Conservation (phyloP, 2,329 filamentous ascomycete genomes). For the Amphichorda felina region DNA sequence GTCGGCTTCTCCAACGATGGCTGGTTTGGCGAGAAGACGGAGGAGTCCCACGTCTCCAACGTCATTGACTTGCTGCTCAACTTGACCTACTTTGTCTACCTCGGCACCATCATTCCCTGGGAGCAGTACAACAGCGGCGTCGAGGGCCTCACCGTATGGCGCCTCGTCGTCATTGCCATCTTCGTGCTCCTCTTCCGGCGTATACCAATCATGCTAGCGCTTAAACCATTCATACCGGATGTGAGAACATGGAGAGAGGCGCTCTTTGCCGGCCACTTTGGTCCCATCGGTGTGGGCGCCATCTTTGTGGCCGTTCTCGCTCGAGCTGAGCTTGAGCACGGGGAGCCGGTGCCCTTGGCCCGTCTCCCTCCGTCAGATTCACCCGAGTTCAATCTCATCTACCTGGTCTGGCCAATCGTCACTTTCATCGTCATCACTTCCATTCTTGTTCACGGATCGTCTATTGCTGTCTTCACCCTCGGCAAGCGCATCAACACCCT, state of each 20-base stretch:
- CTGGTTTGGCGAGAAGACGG: slow-evolving; percentile 97
- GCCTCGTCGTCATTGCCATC: slow-evolving; percentile 83
- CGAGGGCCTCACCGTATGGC: slow-evolving; percentile 74
- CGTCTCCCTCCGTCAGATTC: slow-evolving; percentile 41
- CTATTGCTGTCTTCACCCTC: slow-evolving; percentile 91
- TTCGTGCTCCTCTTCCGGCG: slow-evolving; percentile 92
- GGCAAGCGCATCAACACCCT: slow-evolving; percentile 97
- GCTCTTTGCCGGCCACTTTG: slow-evolving; percentile 92
- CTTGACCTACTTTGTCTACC: slow-evolving; percentile 94
- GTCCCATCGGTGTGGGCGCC: slow-evolving; percentile 91
- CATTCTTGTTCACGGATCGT: slow-evolving; percentile 95
- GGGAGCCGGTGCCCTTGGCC: slow-evolving; percentile 61
- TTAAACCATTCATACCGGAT: slow-evolving; percentile 91
- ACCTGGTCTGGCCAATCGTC: slow-evolving; percentile 89
- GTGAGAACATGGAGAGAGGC: slow-evolving; percentile 98
- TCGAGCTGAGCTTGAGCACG: slow-evolving; percentile 77
- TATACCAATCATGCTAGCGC: slow-evolving; percentile 82
- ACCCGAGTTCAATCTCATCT: slow-evolving; percentile 58
- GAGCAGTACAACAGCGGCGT: slow-evolving; percentile 68
- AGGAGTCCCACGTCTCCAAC: slow-evolving; percentile 97
- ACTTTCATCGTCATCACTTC: slow-evolving; percentile 90
- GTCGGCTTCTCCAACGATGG: slow-evolving; percentile 99
- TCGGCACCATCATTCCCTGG: slow-evolving; percentile 97
- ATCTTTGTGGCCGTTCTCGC: slow-evolving; percentile 93
- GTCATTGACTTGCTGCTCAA: slow-evolving; percentile 97